Evolutionary conservation across 1,139 yeast species (phyloP).

Genomic region (Scheffersomyces quercinus): DNA sequence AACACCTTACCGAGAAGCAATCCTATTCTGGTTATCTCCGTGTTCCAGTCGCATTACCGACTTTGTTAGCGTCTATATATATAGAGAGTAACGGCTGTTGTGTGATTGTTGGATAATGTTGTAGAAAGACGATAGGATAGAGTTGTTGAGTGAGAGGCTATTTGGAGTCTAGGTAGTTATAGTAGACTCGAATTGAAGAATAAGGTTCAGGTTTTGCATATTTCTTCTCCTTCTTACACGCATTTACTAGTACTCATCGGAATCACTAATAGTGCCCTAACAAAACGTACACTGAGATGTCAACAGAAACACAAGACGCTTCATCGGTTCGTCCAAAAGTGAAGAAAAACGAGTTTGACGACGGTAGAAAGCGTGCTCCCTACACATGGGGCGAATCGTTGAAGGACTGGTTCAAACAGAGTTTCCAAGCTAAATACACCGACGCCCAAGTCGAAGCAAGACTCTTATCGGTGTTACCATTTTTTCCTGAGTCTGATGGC

Average conservation of each 20-base stretch:
- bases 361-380: conserved; percentile 18
- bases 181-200: too few relatives aligned
- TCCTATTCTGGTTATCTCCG: not conserved
- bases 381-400: conserved; percentile 35
- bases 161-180: not conserved
- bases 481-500: conserved; percentile 57
- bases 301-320: not conserved
- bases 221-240: not conserved
- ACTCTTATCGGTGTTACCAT: conserved; percentile 52
- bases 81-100: too few relatives aligned
- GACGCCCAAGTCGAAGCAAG: conserved; percentile 33
- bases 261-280: too few relatives aligned
- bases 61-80: not conserved
- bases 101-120: too few relatives aligned
- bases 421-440: conserved; percentile 20
- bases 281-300: not conserved
- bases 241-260: too few relatives aligned
- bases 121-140: not conserved
- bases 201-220: not conserved
- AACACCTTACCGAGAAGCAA: not conserved
- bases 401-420: conserved; percentile 41
- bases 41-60: conserved; percentile 5
- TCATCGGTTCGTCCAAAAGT: not conserved
- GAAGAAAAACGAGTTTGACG: conserved; percentile 14
- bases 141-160: not conserved